These are phyloP conservation scores for Litsea cubeba DNA, from an alignment of 164 flowering plant species.

Conservation along the genomic window DNA sequence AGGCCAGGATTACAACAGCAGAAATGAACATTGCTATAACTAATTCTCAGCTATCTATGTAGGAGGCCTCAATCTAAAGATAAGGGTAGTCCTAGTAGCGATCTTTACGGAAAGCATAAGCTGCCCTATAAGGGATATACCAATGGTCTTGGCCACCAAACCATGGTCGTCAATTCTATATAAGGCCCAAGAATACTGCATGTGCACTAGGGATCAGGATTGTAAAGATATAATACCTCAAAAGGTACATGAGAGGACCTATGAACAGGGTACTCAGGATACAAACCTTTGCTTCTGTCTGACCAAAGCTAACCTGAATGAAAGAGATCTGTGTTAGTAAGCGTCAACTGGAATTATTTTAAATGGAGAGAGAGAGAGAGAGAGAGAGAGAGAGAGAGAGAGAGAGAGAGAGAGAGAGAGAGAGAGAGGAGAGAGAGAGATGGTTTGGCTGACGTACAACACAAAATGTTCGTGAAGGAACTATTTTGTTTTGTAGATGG, in stretches of 20 bases:
- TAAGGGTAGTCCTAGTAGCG: neutral
- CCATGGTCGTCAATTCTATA: neutral
- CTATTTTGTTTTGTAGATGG: constrained; percentile 77
- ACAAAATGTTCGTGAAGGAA: constrained; percentile 92
- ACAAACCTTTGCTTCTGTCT: constrained; percentile 92
- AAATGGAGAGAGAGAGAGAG: neutral
- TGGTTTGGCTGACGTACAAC: constrained; percentile 47
- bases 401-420: neutral
- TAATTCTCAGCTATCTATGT: no score
- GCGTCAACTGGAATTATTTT: neutral
- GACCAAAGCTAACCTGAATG: constrained; percentile 87
- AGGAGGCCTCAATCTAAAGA: neutral
- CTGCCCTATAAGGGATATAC: no score
- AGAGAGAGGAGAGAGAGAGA: neutral
- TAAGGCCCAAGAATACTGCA: neutral
- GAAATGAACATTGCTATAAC: neutral
- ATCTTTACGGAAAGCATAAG: neutral
- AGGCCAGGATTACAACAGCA: neutral
- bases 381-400: neutral
- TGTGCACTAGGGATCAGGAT: neutral
- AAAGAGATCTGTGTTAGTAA: constrained; percentile 3
- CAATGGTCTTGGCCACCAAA: neutral
- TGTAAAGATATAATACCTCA: neutral
- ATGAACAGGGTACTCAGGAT: neutral
- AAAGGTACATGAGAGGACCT: neutral